phyloP scores from a whole-genome alignment of 768 basidiomycete genomes.

The Serendipita sp. region DNA sequence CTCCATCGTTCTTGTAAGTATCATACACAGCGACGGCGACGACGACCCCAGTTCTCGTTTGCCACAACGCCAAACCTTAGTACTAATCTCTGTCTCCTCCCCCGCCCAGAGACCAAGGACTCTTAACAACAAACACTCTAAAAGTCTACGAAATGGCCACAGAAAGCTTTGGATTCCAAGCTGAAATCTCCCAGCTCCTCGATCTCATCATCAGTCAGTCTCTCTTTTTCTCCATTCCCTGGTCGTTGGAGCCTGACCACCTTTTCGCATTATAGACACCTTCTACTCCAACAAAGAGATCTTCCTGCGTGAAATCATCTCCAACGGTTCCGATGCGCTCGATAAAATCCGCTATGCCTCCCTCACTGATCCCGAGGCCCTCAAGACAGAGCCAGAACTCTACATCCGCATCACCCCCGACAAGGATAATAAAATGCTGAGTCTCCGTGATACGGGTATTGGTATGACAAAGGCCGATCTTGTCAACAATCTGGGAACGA shows the following conservation, averaged over 20 bases:
- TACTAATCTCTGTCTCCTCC: background rate
- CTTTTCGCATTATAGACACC: conserved; percentile 44
- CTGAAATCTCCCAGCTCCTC: conserved; percentile 96
- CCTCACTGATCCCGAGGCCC: conserved; percentile 77
- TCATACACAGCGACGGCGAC: too few species aligned
- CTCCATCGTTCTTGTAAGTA: background rate
- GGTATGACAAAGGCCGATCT: conserved; percentile 99
- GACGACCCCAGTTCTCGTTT: background rate
- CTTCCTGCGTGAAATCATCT: conserved; percentile 96
- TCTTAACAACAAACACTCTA: background rate
- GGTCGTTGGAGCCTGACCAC: conserved; percentile 4
- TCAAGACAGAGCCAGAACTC: conserved; percentile 84
- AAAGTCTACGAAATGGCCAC: conserved; percentile 17
- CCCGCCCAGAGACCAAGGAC: background rate
- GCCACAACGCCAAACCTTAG: background rate
- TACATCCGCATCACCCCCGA: conserved; percentile 88
- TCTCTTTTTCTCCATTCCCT: conserved; percentile 9
- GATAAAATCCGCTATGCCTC: conserved; percentile 98
- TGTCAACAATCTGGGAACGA: conserved; percentile 97
- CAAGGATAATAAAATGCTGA: conserved; percentile 85
- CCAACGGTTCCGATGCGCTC: conserved; percentile 93
- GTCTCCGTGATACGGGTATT: conserved; percentile 88
- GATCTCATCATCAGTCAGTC: conserved; percentile 94
- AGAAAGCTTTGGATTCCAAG: conserved; percentile 92
- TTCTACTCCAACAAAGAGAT: conserved; percentile 99